Conservation (phyloP, 129 eudicot species). For the Arctium minus region DNA sequence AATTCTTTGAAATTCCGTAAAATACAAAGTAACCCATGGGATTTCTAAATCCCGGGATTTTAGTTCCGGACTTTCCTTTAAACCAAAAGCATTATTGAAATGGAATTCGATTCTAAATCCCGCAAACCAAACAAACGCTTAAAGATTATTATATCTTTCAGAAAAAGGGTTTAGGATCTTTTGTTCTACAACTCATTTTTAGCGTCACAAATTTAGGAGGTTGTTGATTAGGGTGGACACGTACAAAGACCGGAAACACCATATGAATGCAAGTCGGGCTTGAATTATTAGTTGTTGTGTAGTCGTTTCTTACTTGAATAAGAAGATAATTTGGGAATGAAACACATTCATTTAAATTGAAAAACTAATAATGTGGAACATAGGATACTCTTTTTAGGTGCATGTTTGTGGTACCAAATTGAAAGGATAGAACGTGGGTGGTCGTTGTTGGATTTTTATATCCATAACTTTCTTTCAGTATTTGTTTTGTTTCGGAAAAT, state of each 20-base stretch:
- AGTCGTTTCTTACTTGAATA: neutral
- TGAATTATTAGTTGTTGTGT: neutral
- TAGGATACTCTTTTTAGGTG: constrained; percentile 5
- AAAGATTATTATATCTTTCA: too few relatives aligned
- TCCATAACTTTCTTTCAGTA: constrained; percentile 14
- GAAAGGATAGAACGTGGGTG: constrained; percentile 25
- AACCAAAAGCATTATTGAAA: too few relatives aligned
- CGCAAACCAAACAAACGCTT: too few relatives aligned
- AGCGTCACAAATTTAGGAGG: too few relatives aligned
- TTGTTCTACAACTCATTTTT: too few relatives aligned
- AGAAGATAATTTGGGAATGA: neutral
- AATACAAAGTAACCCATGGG: too few relatives aligned
- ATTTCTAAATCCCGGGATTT: too few relatives aligned
- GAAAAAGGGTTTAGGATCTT: neutral
- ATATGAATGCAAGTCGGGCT: neutral
- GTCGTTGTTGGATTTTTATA: constrained; percentile 20
- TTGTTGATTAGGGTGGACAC: too few relatives aligned
- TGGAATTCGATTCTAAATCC: too few relatives aligned
- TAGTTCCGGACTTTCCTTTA: too few relatives aligned
- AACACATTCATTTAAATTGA: neutral
- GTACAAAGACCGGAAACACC: too few relatives aligned
- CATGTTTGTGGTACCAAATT: constrained; percentile 17
- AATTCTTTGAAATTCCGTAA: too few relatives aligned
- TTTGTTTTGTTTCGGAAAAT: neutral
- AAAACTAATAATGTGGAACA: neutral